Evolutionary conservation across 768 basidiomycete species (phyloP), one percentile per base, ranked within the genome.

Genomic region (Russula lepida): DNA sequence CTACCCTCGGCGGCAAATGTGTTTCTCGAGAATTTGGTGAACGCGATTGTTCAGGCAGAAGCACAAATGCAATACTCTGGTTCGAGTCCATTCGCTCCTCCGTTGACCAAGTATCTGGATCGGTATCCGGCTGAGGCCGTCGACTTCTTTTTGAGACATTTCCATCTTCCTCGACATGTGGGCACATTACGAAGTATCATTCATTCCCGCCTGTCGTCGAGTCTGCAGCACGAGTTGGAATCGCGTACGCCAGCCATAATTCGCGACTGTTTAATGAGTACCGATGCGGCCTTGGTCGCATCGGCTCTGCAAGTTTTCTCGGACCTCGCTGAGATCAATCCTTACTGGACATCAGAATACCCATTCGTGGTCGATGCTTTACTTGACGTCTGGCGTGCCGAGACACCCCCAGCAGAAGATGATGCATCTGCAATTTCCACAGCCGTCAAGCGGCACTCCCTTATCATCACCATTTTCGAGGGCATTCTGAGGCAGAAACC

Each of bases 1-100:
- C 79, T 99, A 11, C 97, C 97, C 2, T 88, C 89, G 7, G 87
- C 94, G 0, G 95, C 97, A 48, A 92, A 92, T 65, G 87, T 89
- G 48, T 99, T 95, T 74, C 79, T 99, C 39, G 85, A 92, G 67
- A 84, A 84, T 52, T 81, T 98, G n/a, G 84, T 93, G 63, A 88
- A 87, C 62, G 79, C 85, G 11, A 84, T 98, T 55, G 94, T 98
- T 32, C 88, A 95, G 68, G 93, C 92, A 4, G 97, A 99, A 73
- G 81, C 89, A 0, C 83, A 86, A 61, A 85, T 99, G 77, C 90
- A 94, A 67, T 95, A 93, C 69, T 92, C 93, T 1, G 84, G 85
- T 17, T 81, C 79, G 56, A 95, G 89, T 67, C 94, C 94, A 1
- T 98, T 99, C 74, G 97, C 95, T 0, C 85, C 90, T 61, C 95